These are phyloP conservation scores for Ustilago shanxiensis DNA, from an alignment of 1,284 basidiomycete genomes.

Conservation along the genomic window DNA sequence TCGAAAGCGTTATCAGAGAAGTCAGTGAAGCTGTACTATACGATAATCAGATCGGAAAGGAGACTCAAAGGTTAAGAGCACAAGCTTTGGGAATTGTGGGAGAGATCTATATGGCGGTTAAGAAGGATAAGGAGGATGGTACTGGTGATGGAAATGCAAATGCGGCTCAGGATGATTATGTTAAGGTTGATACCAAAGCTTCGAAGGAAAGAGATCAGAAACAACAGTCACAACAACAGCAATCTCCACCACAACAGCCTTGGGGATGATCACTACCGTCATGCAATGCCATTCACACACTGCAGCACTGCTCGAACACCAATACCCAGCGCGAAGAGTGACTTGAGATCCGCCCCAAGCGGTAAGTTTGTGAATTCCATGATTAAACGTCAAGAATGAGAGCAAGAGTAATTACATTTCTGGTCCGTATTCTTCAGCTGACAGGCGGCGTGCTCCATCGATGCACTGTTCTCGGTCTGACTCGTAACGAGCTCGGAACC, in stretches of 20 bases:
- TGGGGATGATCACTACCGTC: constrained; percentile 7
- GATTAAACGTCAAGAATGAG: constrained; percentile 1
- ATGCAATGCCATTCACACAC: neutral
- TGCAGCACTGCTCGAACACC: neutral
- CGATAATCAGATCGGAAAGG: constrained; percentile 69
- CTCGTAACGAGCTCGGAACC: constrained; percentile 14
- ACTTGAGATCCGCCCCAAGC: neutral
- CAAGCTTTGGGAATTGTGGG: constrained; percentile 63
- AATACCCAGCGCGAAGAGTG: neutral
- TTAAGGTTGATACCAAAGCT: constrained; percentile 54
- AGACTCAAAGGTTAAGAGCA: constrained; percentile 66
- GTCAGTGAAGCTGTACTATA: constrained; percentile 87
- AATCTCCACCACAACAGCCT: constrained; percentile 25
- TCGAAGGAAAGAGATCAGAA: constrained; percentile 44
- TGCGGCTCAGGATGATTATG: constrained; percentile 39
- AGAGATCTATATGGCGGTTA: constrained; percentile 54
- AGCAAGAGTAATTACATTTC: neutral
- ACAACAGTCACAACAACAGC: neutral
- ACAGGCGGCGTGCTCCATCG: constrained; percentile 38
- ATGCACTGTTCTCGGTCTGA: constrained; percentile 39
- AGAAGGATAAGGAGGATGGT: constrained; percentile 37
- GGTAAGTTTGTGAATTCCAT: neutral
- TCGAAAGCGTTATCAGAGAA: constrained; percentile 92
- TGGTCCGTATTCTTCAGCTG: neutral
- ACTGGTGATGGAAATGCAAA: neutral